Evolutionary conservation across 306 rosid genomes (phyloP), one percentile per base, ranked within the genome.

Genomic region (Lathyrus tuberosus): DNA sequence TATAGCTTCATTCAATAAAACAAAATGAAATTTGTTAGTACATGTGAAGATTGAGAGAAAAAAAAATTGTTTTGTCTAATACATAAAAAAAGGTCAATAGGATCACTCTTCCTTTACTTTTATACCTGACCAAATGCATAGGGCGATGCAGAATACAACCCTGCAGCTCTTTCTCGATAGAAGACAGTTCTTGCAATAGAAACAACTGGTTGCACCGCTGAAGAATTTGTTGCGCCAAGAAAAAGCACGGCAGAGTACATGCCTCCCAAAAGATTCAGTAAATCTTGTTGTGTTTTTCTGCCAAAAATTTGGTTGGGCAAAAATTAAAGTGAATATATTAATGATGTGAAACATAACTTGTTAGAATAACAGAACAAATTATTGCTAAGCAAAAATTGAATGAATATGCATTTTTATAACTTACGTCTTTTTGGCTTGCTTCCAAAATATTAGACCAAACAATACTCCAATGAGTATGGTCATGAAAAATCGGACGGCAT

Each of bases 361-460:
- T n/a, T 33, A 33, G 38, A 33, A 33, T 20, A 48, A 12, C 26
- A 17, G 31, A 52, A 9, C 3, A 52, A 52, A 52, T 9, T 18
- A 20, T 12, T 18, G 14, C 10, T 52, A 20, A 52, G 31, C 3
- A 18, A 20, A 52, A 10, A 35, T 35, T 7, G 40, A 35, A 35
- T 35, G 40, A 35, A 35, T 35, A 35, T 35, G 40, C 40, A 35
- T 35, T 35, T 35, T 35, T 35, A 35, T 20, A 52, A 48, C 86
- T 77, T 47, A 89, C 96, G 54, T 14, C 13, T 77, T 8, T 8
- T 67, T 59, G 77, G 85, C 96, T 62, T 84, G 80, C 11, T 75
- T 15, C 88, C 84, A 84, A 42, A 84, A 89, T 56, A 89, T 84
- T 22, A 86, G 70, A 59, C 96, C 96, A 44, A 84, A 89, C 30